These are phyloP conservation scores for Lasiosphaeris hirsuta DNA, from an alignment of 495 filamentous ascomycete genomes.

Conservation along the genomic window DNA sequence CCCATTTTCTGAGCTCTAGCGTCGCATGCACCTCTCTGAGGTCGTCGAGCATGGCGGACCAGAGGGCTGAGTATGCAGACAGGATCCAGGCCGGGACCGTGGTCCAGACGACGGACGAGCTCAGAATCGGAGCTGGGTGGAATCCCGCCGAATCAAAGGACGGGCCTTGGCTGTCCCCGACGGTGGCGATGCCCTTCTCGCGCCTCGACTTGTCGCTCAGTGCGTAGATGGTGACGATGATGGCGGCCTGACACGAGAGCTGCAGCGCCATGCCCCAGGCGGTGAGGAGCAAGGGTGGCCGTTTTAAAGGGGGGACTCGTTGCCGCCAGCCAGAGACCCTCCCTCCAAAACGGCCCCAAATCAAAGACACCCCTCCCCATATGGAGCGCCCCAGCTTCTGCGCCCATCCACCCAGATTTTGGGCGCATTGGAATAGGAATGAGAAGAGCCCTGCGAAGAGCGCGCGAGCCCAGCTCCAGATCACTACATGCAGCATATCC, in stretches of 20 bases:
- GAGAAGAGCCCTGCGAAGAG: no score
- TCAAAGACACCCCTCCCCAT: no score
- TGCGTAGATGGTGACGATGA: neutral
- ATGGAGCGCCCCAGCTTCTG: no score
- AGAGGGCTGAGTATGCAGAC: neutral
- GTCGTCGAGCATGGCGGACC: neutral
- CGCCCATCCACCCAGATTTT: no score
- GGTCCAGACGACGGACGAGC: neutral
- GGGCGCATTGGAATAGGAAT: no score
- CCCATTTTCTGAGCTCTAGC: neutral
- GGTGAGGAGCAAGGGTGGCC: constrained; percentile 3
- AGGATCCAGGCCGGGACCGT: neutral
- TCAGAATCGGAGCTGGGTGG: neutral
- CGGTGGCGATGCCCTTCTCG: neutral
- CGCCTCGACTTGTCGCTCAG: neutral
- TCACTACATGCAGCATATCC: no score
- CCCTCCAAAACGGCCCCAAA: no score
- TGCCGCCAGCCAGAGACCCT: neutral
- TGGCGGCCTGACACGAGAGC: neutral
- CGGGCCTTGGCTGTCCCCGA: neutral
- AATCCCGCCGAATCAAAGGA: neutral
- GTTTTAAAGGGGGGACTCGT: neutral
- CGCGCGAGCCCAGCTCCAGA: no score
- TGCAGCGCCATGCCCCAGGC: neutral
- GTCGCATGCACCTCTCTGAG: neutral